Evolutionary conservation across 495 filamentous ascomycete species (phyloP).

Genomic region (Neurospora cerealis): DNA sequence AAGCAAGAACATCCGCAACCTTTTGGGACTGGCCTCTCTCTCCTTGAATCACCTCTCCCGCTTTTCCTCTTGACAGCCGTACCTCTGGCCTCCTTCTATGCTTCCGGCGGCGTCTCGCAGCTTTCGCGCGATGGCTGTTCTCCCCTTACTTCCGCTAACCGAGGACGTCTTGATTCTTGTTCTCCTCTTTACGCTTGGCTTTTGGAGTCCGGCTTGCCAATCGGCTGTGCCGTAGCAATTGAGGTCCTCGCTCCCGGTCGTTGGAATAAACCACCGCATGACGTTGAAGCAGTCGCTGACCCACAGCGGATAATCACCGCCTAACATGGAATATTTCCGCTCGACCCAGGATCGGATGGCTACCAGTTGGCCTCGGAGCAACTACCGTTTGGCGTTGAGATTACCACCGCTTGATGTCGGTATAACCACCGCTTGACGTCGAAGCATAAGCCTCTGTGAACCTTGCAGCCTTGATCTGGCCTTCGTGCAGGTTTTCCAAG

Average conservation of each 20-base stretch:
- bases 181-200: no score
- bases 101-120: neutral
- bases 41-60: neutral
- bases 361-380: fast-evolving
- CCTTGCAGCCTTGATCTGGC: neutral
- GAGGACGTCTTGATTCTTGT: neutral
- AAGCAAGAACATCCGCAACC: neutral
- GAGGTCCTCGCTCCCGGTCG: neutral
- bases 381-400: neutral
- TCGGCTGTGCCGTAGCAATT: neutral
- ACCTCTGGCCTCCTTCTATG: neutral
- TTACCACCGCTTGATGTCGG: neutral
- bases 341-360: neutral
- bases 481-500: neutral
- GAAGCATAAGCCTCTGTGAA: neutral
- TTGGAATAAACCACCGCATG: neutral
- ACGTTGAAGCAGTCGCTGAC: neutral
- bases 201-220: neutral
- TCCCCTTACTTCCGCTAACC: neutral
- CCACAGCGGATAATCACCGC: neutral
- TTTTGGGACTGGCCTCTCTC: neutral
- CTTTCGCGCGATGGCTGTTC: neutral
- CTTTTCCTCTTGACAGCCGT: neutral
- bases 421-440: neutral
- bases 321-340: neutral